Conservation (phyloP, 2,329 filamentous ascomycete species). For the Aspergillus arachidicola region DNA sequence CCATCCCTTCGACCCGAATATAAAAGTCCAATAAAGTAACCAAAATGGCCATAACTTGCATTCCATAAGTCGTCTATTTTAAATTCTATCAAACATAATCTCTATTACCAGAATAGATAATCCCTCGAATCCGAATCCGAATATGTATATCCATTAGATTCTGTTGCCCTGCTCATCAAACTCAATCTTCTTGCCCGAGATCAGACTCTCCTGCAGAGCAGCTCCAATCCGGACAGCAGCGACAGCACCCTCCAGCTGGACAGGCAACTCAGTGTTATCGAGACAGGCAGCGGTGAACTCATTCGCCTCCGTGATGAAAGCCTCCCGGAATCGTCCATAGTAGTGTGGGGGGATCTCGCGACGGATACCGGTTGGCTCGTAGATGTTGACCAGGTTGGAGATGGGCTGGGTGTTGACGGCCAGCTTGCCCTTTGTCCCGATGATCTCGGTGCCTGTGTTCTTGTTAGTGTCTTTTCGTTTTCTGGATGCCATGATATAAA, state of each 20-base stretch:
- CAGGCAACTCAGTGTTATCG: constrained; percentile 58
- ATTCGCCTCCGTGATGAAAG: constrained; percentile 64
- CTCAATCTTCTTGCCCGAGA: constrained; percentile 56
- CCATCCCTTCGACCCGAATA: neutral
- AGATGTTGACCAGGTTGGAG: constrained; percentile 58
- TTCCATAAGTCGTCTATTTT: neutral
- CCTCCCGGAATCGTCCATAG: constrained; percentile 64
- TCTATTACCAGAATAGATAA: neutral
- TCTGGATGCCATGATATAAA: accelerated
- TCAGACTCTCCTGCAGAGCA: constrained; percentile 58
- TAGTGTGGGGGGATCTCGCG: constrained; percentile 63
- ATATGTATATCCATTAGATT: constrained; percentile 33
- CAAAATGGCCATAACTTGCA: neutral
- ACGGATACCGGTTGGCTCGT: constrained; percentile 56
- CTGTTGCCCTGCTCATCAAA: constrained; percentile 59
- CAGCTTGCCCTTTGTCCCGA: constrained; percentile 67
- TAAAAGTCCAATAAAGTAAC: neutral
- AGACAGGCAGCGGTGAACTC: constrained; percentile 64
- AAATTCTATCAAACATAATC: neutral
- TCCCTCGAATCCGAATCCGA: neutral
- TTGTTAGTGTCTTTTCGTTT: neutral
- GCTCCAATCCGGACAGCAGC: constrained; percentile 61
- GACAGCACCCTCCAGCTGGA: constrained; percentile 62
- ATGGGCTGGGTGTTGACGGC: constrained; percentile 62
- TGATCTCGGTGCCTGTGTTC: constrained; percentile 58